Evolutionary conservation across 1,284 basidiomycete genomes (phyloP).

Genomic region (Tranzscheliella williamsii): DNA sequence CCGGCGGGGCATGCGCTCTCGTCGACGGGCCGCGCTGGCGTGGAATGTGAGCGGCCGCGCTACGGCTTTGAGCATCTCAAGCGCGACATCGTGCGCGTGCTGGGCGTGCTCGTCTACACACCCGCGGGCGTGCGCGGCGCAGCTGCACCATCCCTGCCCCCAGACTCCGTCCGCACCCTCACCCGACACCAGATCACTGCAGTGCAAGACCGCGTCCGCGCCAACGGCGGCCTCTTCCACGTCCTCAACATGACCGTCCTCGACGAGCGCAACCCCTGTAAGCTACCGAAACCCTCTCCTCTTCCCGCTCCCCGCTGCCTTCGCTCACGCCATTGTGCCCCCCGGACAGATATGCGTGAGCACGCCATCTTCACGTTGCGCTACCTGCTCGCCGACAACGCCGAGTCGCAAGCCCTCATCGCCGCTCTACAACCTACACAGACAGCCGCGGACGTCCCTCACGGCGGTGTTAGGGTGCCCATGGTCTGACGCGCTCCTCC

Average conservation of each 20-base stretch:
- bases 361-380: slow-evolving; percentile 56
- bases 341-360: slow-evolving; percentile 55
- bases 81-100: slow-evolving; percentile 45
- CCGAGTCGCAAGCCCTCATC: slow-evolving; percentile 43
- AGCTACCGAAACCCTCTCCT: slow-evolving; percentile 5
- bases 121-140: neutral
- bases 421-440: slow-evolving; percentile 22
- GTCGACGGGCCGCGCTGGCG: slow-evolving; percentile 21
- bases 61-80: slow-evolving; percentile 46
- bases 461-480: neutral
- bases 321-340: neutral
- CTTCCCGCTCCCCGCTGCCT: neutral
- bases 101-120: slow-evolving; percentile 34
- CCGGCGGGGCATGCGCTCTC: slow-evolving; percentile 41
- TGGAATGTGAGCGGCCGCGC: neutral
- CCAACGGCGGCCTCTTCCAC: slow-evolving; percentile 45
- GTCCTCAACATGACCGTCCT: slow-evolving; percentile 53
- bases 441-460: neutral
- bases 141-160: neutral
- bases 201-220: slow-evolving; percentile 52
- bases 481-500: no score
- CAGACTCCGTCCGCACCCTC: neutral
- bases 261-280: slow-evolving; percentile 52
- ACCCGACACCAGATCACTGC: slow-evolving; percentile 13
- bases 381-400: slow-evolving; percentile 47